Conservation (phyloP, 768 basidiomycete species). For the Suillus subluteus region DNA sequence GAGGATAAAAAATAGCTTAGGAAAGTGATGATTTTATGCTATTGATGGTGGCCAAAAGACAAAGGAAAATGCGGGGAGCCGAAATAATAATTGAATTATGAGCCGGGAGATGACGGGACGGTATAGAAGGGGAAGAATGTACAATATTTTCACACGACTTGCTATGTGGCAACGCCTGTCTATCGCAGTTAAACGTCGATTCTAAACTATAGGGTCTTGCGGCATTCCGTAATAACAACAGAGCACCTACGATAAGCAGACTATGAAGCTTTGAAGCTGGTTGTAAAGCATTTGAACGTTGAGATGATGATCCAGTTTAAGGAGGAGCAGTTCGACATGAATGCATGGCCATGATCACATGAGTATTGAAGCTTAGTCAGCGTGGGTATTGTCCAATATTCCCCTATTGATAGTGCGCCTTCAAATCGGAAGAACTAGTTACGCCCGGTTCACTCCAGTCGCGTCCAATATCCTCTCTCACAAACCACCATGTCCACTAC, state of each 20-base stretch:
- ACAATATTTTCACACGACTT: neutral
- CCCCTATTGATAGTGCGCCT: slow-evolving; percentile 6
- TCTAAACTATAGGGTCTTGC: neutral
- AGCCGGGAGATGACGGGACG: slow-evolving; percentile 4
- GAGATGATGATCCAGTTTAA: neutral
- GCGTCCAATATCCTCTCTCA: slow-evolving; percentile 3
- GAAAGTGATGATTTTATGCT: neutral
- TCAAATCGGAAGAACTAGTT: slow-evolving; percentile 6
- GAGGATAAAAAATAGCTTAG: neutral
- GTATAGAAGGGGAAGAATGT: neutral
- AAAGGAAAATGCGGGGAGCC: neutral
- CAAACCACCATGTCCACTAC: slow-evolving; percentile 2
- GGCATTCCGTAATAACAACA: neutral
- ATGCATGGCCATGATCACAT: neutral
- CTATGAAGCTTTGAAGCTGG: neutral
- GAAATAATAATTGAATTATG: neutral
- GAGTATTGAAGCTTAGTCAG: slow-evolving; percentile 1
- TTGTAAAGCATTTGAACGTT: neutral
- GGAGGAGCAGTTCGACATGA: neutral
- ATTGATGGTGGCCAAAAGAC: neutral
- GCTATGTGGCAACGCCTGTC: neutral
- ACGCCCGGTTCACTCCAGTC: slow-evolving; percentile 8
- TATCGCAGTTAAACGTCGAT: neutral
- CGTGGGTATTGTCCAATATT: neutral
- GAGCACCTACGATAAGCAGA: too few relatives aligned